phyloP scores from a whole-genome alignment of 768 basidiomycete genomes.

The Boletus speciosus region DNA sequence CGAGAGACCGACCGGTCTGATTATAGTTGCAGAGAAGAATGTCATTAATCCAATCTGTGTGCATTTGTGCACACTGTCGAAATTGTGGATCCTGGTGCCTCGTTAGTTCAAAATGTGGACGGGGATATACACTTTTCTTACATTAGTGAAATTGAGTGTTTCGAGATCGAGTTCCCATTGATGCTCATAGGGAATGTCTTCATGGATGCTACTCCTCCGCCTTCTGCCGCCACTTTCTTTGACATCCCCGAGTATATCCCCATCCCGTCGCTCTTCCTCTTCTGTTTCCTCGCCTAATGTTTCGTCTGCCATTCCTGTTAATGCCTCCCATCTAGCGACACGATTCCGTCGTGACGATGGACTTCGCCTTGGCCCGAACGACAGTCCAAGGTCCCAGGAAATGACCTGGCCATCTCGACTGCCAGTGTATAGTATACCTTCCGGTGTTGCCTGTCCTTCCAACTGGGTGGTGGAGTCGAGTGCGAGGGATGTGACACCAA shows the following conservation, averaged over 20 bases:
- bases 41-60: slow-evolving; percentile 97
- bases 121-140: slow-evolving; percentile 30
- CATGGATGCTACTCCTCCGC: slow-evolving; percentile 28
- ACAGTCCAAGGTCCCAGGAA: slow-evolving; percentile 78
- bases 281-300: slow-evolving; percentile 61
- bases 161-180: slow-evolving; percentile 77
- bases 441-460: slow-evolving; percentile 58
- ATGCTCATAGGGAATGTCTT: slow-evolving; percentile 58
- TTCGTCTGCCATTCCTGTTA: slow-evolving; percentile 84
- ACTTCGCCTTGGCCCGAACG: slow-evolving; percentile 47
- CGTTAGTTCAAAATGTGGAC: slow-evolving; percentile 5
- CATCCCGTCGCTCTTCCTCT: slow-evolving; percentile 65
- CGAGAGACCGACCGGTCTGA: slow-evolving; percentile 62
- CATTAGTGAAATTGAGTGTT: slow-evolving; percentile 45
- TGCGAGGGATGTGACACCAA: slow-evolving; percentile 85
- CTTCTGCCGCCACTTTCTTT: slow-evolving; percentile 35
- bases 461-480: slow-evolving; percentile 81
- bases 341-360: slow-evolving; percentile 20
- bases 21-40: slow-evolving; percentile 88
- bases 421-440: slow-evolving; percentile 87
- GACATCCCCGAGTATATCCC: slow-evolving; percentile 77
- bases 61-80: slow-evolving; percentile 83
- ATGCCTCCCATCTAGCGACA: slow-evolving; percentile 63
- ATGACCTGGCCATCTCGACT: slow-evolving; percentile 87
- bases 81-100: slow-evolving; percentile 55